A percentile compares a stretch with the other conserved stretches of the same genome.
Conservation (phyloP, 345 rosid species). For the Aurinia saxatilis region DNA sequence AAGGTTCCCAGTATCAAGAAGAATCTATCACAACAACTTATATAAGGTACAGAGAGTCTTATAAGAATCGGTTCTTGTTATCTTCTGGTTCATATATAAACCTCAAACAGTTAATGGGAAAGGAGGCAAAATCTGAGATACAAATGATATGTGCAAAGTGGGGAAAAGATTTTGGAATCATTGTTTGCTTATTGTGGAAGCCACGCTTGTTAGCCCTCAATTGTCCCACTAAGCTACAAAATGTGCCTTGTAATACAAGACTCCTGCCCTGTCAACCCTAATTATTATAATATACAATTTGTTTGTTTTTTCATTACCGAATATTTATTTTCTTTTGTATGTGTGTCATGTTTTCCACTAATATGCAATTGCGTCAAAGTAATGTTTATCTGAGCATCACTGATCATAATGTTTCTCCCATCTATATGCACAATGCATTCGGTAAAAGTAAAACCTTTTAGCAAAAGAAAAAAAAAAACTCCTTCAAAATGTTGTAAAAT, state of each 20-base stretch:
- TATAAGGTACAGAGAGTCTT: no score
- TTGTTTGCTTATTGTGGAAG: constrained; percentile 27
- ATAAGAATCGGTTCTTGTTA: background rate
- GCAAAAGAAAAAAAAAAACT: no score
- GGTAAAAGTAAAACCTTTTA: no score
- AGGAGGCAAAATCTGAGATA: constrained; percentile 15
- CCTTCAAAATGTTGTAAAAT: no score
- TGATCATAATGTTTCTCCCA: no score
- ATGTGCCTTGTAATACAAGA: constrained; percentile 25
- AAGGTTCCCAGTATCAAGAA: constrained; percentile 33
- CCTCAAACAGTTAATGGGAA: background rate
- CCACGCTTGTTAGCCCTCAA: constrained; percentile 22
- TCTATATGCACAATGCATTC: no score
- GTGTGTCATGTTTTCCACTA: constrained; percentile 23
- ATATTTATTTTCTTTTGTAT: background rate
- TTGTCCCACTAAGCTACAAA: constrained; percentile 3
- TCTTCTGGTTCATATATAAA: background rate
- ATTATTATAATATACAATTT: background rate
- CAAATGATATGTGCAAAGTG: constrained; percentile 10
- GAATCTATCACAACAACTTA: no score
- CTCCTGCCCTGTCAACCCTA: constrained; percentile 14
- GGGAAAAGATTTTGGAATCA: constrained; percentile 21
- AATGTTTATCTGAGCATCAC: no score
- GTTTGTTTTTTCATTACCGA: no score
- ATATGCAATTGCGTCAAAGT: no score